Base-by-base conservation (phyloP, 192 early-diverging fungal genomes). In the Funneliformis geosporum region DNA sequence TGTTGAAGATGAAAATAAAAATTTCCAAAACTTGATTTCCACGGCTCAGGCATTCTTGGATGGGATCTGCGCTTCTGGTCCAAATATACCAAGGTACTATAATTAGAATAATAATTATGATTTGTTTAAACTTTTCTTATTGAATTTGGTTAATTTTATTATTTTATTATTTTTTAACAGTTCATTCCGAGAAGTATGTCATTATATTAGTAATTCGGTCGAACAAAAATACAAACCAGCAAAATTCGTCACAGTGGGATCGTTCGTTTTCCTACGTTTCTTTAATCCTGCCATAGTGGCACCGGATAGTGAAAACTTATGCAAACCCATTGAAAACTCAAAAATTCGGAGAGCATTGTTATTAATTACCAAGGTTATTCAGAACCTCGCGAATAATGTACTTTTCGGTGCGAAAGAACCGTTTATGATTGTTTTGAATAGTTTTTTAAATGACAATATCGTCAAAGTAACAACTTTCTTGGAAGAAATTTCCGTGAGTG, bases 201-300 rank as follows among this genome's bases (percentile, higher is more conserved):
- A 92, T 79, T 89, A 92, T 69, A 89, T 99, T 25, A 89, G 91
- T 70, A 87, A 86, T 55, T 85, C 95, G 40, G 96, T 98, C 0
- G 90, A 89, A 27, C 87, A 88, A 70, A 87, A 92, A 21, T 98
- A 97, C 87, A 95, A 94, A 0, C 93, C 94, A 47, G 92, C 95
- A 23, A 93, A 92, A 61, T 89, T 89, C 65, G 94, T 93, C 4
- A 94, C 96, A 62, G 96, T 99, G 0, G 97, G 97, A 78, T 95
- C 94, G 0, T 98, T 98, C 66, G 89, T 99, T 76, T 99, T 99
- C 82, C 84, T 99, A 81, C 92, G 97, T 10, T 97, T 98, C 90
- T 89, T 98, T 76, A 96, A 96, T 80, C 97, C 97, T 4, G 95
- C 94, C 9, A 98, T 99, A 82, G 96, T 96, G 7, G 90, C 96